Evolutionary conservation across 2,329 filamentous ascomycete genomes (phyloP).

Genomic region (Pseudogymnoascus sp.): DNA sequence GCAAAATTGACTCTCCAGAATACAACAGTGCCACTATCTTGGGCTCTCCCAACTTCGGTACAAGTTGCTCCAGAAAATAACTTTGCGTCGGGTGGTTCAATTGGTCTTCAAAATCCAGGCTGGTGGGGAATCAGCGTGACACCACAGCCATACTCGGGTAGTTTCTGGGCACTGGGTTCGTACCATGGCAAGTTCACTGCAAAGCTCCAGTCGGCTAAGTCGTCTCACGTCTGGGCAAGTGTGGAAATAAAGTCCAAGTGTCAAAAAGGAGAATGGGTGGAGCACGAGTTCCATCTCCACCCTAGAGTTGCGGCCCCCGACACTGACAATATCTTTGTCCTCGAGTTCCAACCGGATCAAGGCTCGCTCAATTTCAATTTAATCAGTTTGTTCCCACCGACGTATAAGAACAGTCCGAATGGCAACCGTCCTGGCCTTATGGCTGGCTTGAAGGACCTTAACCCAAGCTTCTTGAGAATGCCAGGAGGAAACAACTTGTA

Average conservation of each 20-base stretch:
- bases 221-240: constrained; percentile 17
- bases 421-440: constrained; percentile 49
- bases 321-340: constrained; percentile 45
- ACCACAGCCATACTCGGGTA: constrained; percentile 22
- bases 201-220: constrained; percentile 20
- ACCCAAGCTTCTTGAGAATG: constrained; percentile 52
- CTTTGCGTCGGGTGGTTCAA: constrained; percentile 27
- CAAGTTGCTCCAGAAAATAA: constrained; percentile 23
- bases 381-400: constrained; percentile 52
- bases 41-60: constrained; percentile 20
- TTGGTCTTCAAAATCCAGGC: constrained; percentile 44
- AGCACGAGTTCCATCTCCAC: constrained; percentile 17
- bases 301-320: constrained; percentile 17
- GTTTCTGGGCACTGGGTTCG: constrained; percentile 20
- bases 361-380: constrained; percentile 45
- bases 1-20: constrained; percentile 26
- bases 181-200: constrained; percentile 23
- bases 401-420: constrained; percentile 47
- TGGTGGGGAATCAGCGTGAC: constrained; percentile 44
- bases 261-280: constrained; percentile 17
- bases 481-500: constrained; percentile 56
- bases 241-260: constrained; percentile 14
- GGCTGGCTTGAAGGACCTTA: constrained; percentile 41
- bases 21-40: constrained; percentile 19
- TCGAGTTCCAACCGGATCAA: constrained; percentile 40